phyloP scores from a whole-genome alignment of 805 yeast species.

The Middelhovenomyces tepae region DNA sequence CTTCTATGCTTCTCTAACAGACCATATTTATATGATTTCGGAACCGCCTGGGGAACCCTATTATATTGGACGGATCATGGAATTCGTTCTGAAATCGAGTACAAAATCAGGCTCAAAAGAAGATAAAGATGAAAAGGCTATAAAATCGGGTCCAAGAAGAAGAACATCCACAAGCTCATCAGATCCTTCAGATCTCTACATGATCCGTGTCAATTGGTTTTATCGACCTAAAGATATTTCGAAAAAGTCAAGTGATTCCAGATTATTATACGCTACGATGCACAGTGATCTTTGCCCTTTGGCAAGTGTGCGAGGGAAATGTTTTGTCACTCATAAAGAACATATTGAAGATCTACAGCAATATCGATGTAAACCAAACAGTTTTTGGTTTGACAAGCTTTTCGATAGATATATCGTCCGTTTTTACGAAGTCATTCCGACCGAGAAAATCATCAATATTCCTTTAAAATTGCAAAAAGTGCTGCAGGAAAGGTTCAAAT shows the following conservation, averaged over 20 bases:
- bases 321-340: constrained; percentile 57
- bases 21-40: constrained; percentile 71
- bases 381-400: constrained; percentile 76
- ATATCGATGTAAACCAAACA: constrained; percentile 51
- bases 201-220: constrained; percentile 79
- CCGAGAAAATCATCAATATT: constrained; percentile 45
- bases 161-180: not conserved
- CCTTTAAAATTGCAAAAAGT: constrained; percentile 54
- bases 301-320: constrained; percentile 63
- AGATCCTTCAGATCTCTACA: constrained; percentile 44
- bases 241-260: constrained; percentile 55
- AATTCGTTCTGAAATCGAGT: constrained; percentile 38
- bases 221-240: constrained; percentile 82
- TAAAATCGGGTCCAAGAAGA: not conserved
- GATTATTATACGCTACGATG: constrained; percentile 75
- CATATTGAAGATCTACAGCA: constrained; percentile 53
- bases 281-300: constrained; percentile 80
- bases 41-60: constrained; percentile 96
- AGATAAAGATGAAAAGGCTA: constrained; percentile 6
- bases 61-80: constrained; percentile 76
- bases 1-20: constrained; percentile 23
- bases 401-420: constrained; percentile 81
- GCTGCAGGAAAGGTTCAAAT: constrained; percentile 58
- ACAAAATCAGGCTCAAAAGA: constrained; percentile 17
- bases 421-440: constrained; percentile 70